These are phyloP conservation scores for Pulveroboletus sp. DNA, from an alignment of 768 basidiomycete species.

Conservation along the genomic window DNA sequence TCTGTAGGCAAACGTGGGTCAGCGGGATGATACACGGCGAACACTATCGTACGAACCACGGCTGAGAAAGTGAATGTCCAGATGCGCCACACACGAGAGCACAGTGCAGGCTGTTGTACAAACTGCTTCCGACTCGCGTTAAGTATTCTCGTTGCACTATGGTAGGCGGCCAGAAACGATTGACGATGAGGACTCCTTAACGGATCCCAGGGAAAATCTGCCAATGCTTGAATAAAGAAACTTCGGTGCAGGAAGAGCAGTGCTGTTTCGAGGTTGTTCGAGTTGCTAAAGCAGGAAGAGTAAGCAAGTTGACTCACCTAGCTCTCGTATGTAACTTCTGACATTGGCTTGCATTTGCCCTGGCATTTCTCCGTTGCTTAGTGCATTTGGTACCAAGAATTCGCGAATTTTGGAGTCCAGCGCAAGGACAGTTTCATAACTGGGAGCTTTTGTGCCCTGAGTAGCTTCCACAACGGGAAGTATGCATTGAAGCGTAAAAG, in stretches of 20 bases:
- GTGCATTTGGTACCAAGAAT: constrained; percentile 26
- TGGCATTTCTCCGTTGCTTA: constrained; percentile 29
- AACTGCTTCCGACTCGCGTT: constrained; percentile 41
- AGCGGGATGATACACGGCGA: background rate
- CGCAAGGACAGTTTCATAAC: constrained; percentile 45
- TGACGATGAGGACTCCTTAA: constrained; percentile 45
- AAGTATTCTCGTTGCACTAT: constrained; percentile 47
- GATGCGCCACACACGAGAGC: constrained; percentile 53
- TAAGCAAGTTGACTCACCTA: constrained; percentile 30
- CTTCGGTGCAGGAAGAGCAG: constrained; percentile 54
- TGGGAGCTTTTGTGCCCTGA: constrained; percentile 41
- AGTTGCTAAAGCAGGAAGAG: background rate
- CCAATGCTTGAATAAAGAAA: constrained; percentile 56
- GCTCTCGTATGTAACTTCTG: constrained; percentile 44
- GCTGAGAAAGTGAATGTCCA: constrained; percentile 59
- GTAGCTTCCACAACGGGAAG: constrained; percentile 41
- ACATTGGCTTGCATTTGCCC: constrained; percentile 41
- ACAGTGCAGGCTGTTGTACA: constrained; percentile 41
- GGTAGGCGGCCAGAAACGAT: constrained; percentile 53
- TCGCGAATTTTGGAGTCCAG: constrained; percentile 50
- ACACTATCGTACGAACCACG: constrained; percentile 37
- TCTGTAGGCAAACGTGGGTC: constrained; percentile 27
- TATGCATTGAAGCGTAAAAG: constrained; percentile 39
- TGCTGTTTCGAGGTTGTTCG: constrained; percentile 31
- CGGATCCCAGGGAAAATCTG: constrained; percentile 46